These are phyloP conservation scores for Eutrema japonicum DNA, from an alignment of 345 rosid genomes.

Conservation along the genomic window DNA sequence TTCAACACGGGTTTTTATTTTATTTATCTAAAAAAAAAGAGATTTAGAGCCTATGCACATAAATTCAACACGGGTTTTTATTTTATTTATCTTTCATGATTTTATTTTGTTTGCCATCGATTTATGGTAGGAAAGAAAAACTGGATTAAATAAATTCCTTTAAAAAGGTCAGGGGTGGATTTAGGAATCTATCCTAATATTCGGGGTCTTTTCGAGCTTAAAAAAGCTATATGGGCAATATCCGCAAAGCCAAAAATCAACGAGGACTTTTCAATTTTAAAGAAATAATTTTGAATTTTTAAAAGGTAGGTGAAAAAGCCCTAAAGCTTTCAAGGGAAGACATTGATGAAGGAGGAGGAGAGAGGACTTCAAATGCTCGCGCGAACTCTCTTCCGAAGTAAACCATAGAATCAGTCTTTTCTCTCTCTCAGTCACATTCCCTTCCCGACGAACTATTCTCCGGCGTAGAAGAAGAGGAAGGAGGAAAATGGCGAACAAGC, in stretches of 20 bases:
- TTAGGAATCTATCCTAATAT: not conserved
- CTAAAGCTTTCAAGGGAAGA: slow-evolving; percentile 43
- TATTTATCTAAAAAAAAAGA: not conserved
- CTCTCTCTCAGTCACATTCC: not conserved
- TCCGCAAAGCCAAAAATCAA: not conserved
- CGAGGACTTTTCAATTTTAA: not conserved
- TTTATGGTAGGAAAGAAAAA: not conserved
- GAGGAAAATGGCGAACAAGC: slow-evolving; percentile 54
- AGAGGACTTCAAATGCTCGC: slow-evolving; percentile 34
- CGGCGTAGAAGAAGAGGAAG: slow-evolving; percentile 5
- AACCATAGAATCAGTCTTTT: slow-evolving; percentile 17
- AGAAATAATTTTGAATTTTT: slow-evolving; percentile 2
- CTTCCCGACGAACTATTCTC: not conserved
- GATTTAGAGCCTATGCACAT: not conserved
- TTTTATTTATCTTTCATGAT: slow-evolving; percentile 11
- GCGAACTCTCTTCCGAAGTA: slow-evolving; percentile 24
- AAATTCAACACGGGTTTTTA: too few species aligned
- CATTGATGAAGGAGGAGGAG: slow-evolving; percentile 15
- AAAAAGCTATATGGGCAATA: not conserved
- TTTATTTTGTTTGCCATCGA: not conserved
- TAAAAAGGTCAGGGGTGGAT: not conserved
- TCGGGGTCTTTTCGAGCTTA: not conserved
- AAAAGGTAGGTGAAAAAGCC: slow-evolving; percentile 27
- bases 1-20: not conserved
- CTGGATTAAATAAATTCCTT: not conserved